Base-by-base conservation (phyloP, 192 early-diverging fungal genomes). In the Gigaspora rosea region DNA sequence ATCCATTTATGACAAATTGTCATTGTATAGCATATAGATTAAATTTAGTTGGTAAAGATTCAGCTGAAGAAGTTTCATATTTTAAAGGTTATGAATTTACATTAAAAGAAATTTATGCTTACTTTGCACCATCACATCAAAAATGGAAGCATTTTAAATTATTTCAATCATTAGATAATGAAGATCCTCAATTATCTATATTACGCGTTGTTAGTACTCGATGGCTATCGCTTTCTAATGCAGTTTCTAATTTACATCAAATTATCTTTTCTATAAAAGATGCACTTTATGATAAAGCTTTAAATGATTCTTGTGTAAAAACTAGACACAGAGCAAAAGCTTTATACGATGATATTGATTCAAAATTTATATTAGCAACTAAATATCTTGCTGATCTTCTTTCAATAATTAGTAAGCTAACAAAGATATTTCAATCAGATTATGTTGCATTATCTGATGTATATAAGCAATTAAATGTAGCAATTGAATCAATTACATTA, bases 371-470 rank as follows among this genome's bases (percentile, higher is more conserved):
- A 47, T 18, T 48, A 67, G 41, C 15, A 20, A 67, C 13, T 41
- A 67, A 67, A 48, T 67, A 41, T 67, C 46, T 67, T 36, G 65
- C 65, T 41, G 65, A 67, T 67, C 32, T 67, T 67, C 35, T 67
- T 2, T 67, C 35, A 41, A 67, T 36, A 10, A 36, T 67, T 47
- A 46, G 36, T 8, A 66, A 47, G 16, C 15, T 66, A 47, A 18
- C 4, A 36, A 48, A 67, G 41, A 22, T 67, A 47, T 67, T 48
- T 67, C 65, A 67, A 67, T 67, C 16, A 20, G 41, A 48, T 67
- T 67, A 66, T 66, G 36, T 66, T 66, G 64, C 10, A 66, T 6
- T 66, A 47, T 67, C 65, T 36, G 65, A 67, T 67, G 16, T 67
- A 20, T 8, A 67, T 67, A 36, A n/a, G 16, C 3, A 67, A 48